Percentiles rank a stretch among this genome's conserved stretches.
These are phyloP conservation scores for Fusarium sublunatum DNA, from an alignment of 2,329 filamentous ascomycete genomes.

Conservation along the genomic window DNA sequence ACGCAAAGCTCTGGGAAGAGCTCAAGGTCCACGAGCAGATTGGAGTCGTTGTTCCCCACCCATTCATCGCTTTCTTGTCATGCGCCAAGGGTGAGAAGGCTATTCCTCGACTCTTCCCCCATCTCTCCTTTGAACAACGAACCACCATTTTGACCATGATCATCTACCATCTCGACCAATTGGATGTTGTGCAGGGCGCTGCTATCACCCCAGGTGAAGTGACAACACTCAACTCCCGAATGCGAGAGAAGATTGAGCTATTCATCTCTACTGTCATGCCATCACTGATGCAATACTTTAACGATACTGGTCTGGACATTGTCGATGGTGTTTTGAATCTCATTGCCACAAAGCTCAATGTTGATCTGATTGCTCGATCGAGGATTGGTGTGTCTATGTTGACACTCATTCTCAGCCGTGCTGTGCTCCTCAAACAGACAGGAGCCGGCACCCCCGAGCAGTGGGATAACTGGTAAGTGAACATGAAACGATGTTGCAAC, in stretches of 20 bases:
- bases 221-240: constrained; percentile 74
- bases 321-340: constrained; percentile 90
- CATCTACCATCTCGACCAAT: constrained; percentile 88
- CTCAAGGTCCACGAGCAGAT: constrained; percentile 96
- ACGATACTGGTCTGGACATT: constrained; percentile 89
- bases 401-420: constrained; percentile 93
- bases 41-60: constrained; percentile 79
- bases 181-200: constrained; percentile 88
- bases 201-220: constrained; percentile 80
- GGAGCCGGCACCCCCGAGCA: constrained; percentile 75
- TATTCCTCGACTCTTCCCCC: constrained; percentile 92
- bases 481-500: not conserved
- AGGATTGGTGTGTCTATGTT: constrained; percentile 90
- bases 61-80: constrained; percentile 95
- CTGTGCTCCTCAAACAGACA: constrained; percentile 90
- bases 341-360: constrained; percentile 83
- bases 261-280: constrained; percentile 92
- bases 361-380: constrained; percentile 85
- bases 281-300: constrained; percentile 88
- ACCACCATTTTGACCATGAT: constrained; percentile 97
- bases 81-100: constrained; percentile 97
- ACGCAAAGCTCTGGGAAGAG: constrained; percentile 83
- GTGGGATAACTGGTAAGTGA: constrained; percentile 80
- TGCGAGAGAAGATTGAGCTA: constrained; percentile 91
- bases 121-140: constrained; percentile 90